phyloP scores from a whole-genome alignment of 371 early-diverging fungal species.

The Mortierella sp. region DNA sequence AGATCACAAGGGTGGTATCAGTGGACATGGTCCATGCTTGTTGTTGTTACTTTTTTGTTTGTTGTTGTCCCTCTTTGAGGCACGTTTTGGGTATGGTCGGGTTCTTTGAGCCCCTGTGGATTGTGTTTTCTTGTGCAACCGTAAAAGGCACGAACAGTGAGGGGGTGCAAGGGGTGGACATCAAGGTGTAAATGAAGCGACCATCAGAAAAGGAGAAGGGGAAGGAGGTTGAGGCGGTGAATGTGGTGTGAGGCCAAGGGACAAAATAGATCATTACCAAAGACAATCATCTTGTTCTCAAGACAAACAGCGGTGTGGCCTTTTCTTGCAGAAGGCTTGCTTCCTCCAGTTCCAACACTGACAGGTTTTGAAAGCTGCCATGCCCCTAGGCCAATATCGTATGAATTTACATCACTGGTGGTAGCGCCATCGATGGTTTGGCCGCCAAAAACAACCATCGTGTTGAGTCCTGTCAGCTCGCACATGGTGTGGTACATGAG shows the following conservation, averaged over 20 bases:
- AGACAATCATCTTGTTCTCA: constrained; percentile 46
- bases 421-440: constrained; percentile 12
- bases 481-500: constrained; percentile 52
- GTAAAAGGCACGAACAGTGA: too few relatives aligned
- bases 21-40: constrained; percentile 28
- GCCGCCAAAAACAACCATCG: constrained; percentile 47
- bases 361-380: constrained; percentile 23
- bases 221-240: not conserved
- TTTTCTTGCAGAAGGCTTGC: constrained; percentile 31
- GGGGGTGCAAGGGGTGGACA: constrained; percentile 4
- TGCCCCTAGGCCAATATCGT: constrained; percentile 17
- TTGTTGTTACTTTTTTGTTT: constrained; percentile 1
- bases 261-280: constrained; percentile 19
- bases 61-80: not conserved
- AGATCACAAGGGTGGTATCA: constrained; percentile 21
- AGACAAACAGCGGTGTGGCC: constrained; percentile 41
- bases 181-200: too few relatives aligned
- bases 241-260: not conserved
- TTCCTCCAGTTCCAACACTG: constrained; percentile 20
- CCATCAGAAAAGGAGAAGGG: not conserved
- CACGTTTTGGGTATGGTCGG: not conserved
- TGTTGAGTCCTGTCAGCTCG: constrained; percentile 34
- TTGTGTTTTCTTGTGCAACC: constrained; percentile 11
- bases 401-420: constrained; percentile 23
- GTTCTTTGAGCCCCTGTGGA: not conserved